These are phyloP conservation scores for Linderina pennispora DNA, from an alignment of 192 early-diverging fungal species.

Conservation along the genomic window DNA sequence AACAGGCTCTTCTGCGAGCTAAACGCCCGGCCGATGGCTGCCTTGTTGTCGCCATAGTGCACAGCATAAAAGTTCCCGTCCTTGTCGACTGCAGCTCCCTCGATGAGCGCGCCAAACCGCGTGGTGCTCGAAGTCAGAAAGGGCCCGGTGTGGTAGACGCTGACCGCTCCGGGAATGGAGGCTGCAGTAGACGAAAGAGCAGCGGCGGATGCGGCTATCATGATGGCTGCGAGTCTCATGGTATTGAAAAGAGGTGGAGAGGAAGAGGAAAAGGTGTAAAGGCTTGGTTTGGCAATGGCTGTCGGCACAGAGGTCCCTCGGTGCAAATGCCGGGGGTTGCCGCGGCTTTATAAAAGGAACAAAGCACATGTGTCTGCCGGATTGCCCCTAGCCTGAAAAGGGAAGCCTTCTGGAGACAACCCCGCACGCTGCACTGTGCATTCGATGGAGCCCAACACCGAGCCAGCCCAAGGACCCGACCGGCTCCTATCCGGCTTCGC, in stretches of 20 bases:
- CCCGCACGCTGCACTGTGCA: too few relatives aligned
- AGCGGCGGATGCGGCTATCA: too few relatives aligned
- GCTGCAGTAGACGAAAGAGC: neutral
- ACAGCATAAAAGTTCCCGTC: constrained; percentile 47
- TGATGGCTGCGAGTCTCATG: too few relatives aligned
- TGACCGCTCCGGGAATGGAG: neutral
- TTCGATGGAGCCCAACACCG: too few relatives aligned
- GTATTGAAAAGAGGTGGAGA: neutral
- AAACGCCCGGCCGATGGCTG: constrained; percentile 6
- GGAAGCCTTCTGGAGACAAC: too few relatives aligned
- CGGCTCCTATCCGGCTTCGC: too few relatives aligned
- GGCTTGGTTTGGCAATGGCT: neutral
- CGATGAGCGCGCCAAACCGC: constrained; percentile 46
- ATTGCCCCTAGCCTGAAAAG: too few relatives aligned
- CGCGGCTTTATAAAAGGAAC: too few relatives aligned
- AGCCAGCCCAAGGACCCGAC: too few relatives aligned
- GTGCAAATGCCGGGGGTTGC: too few relatives aligned
- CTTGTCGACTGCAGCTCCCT: constrained; percentile 49
- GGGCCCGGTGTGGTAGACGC: constrained; percentile 11
- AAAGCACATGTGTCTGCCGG: too few relatives aligned
- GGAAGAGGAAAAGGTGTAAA: neutral
- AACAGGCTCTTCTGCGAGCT: constrained; percentile 18
- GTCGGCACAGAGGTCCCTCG: too few relatives aligned
- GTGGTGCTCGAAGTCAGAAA: constrained; percentile 19
- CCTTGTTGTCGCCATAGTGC: constrained; percentile 23